A percentile compares a stretch with the other conserved stretches of the same genome.
Conservation (phyloP, 208 protist species). For the Phytomonas serpens region DNA sequence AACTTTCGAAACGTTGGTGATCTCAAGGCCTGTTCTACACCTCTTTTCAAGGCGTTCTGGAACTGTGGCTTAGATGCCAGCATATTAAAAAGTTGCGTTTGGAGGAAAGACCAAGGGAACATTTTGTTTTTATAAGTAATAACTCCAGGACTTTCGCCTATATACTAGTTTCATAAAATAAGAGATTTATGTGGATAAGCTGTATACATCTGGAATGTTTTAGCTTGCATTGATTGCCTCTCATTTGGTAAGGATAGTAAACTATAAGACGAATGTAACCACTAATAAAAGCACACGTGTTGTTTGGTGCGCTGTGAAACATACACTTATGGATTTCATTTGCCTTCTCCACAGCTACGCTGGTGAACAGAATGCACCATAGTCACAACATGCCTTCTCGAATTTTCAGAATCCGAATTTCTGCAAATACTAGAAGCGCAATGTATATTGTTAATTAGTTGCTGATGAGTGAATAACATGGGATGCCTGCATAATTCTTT, state of each 20-base stretch:
- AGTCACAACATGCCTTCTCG: slow-evolving; percentile 80
- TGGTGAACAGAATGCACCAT: slow-evolving; percentile 50
- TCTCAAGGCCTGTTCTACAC: slow-evolving; percentile 15
- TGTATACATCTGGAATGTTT: neutral
- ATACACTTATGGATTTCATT: slow-evolving; percentile 61
- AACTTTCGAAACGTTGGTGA: slow-evolving; percentile 20
- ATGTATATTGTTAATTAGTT: slow-evolving; percentile 82
- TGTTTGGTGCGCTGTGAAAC: slow-evolving; percentile 55
- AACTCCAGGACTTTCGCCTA: neutral
- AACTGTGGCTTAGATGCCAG: slow-evolving; percentile 26
- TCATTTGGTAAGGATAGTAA: slow-evolving; percentile 26
- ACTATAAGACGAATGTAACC: slow-evolving; percentile 88
- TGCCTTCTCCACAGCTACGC: slow-evolving; percentile 54
- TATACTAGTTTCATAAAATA: neutral
- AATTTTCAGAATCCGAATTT: slow-evolving; percentile 83
- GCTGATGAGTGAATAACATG: slow-evolving; percentile 66
- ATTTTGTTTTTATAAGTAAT: slow-evolving; percentile 12
- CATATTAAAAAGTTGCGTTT: slow-evolving; percentile 28
- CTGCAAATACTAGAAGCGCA: slow-evolving; percentile 82
- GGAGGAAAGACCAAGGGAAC: slow-evolving; percentile 25
- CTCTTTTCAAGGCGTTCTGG: slow-evolving; percentile 20
- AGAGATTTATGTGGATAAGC: neutral
- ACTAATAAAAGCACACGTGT: slow-evolving; percentile 70
- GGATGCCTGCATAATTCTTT: slow-evolving; percentile 71
- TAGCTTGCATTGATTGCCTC: neutral